Evolutionary conservation across 2,329 filamentous ascomycete species (phyloP), one percentile per base, ranked within the genome.

Genomic region (Paecilomyces sp.): DNA sequence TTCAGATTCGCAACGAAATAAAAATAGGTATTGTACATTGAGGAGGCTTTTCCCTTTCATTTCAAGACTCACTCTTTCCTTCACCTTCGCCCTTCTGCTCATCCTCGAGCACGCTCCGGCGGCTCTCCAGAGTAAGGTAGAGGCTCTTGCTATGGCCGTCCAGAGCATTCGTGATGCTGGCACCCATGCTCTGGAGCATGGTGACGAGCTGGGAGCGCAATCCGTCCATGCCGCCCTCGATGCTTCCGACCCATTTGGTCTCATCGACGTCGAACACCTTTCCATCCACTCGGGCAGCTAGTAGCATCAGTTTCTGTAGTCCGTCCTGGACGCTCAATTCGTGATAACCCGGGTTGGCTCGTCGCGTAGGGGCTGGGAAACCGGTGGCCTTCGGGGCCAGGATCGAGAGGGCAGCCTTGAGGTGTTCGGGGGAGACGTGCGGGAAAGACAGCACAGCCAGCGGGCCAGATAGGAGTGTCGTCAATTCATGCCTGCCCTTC

Each of bases 261-360:
- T 89, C 89, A 11, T 88, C 86, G 54, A 84, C 76, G 71, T 97
- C 92, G 68, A 96, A 92, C 33, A 91, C 85, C 74, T 86, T 88
- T 63, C 90, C 90, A 71, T 99, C 94, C 31, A 97, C 84, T 57
- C 94, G 83, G 13, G 92, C 92, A 57, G 92, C 94, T 13, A 99
- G 78, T 34, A 99, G 77, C 73, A 96, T 81, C 63, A 99, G 77
- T 78, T 99, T 99, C 69, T 91, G 86, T 66, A 99, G 74, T 7
- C 90, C 94, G 64, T 80, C 85, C 76, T 97, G 92, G 58, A 93
- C 90, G 1, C 82, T 75, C 0, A 85, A 82, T 59, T 97, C 93
- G 73, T 96, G 84, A 76, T 92, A 96, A 12, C 87, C 87, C 0
- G 93, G 92, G 68, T 84, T 91, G 67, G 85, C 87, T 74, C 83